Percentiles rank a stretch among this genome's conserved stretches.
phyloP scores from a whole-genome alignment of 345 rosid species.

The rapeseed (Brassica napus) region DNA sequence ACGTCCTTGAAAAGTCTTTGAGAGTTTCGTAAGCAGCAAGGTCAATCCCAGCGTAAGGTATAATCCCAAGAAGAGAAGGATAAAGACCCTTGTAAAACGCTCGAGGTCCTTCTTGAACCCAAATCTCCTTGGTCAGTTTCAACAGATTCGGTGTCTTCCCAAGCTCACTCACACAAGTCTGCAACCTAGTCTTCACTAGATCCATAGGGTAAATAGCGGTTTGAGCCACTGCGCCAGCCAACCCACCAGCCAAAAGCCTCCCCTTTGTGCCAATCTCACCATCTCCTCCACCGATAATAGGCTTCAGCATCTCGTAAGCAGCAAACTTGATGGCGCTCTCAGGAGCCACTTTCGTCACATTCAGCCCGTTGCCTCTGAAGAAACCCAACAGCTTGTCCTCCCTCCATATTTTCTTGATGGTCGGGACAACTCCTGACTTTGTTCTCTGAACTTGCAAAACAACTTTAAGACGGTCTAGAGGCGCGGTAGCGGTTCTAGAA shows the following conservation, averaged over 20 bases:
- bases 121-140: slow-evolving; percentile 70
- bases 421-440: slow-evolving; percentile 53
- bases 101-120: slow-evolving; percentile 87
- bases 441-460: slow-evolving; percentile 86
- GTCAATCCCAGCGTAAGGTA: slow-evolving; percentile 95
- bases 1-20: slow-evolving; percentile 78
- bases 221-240: slow-evolving; percentile 96
- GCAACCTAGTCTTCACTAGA: slow-evolving; percentile 93
- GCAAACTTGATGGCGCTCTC: slow-evolving; percentile 96
- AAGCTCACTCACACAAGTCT: slow-evolving; percentile 65
- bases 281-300: slow-evolving; percentile 55
- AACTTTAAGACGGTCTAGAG: slow-evolving; percentile 91
- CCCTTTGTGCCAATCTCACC: slow-evolving; percentile 70
- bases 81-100: slow-evolving; percentile 91
- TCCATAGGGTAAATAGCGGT: slow-evolving; percentile 90
- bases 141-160: slow-evolving; percentile 73
- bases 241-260: slow-evolving; percentile 88
- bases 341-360: slow-evolving; percentile 90
- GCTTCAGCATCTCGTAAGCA: slow-evolving; percentile 77
- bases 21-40: slow-evolving; percentile 92
- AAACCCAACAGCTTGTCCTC: slow-evolving; percentile 77
- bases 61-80: slow-evolving; percentile 90
- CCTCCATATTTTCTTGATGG: slow-evolving; percentile 72
- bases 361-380: slow-evolving; percentile 92
- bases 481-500: slow-evolving; percentile 94